Evolutionary conservation across 805 yeast genomes (phyloP), one percentile per base, ranked within the genome.

Genomic region (Pichia sporocuriosa): DNA sequence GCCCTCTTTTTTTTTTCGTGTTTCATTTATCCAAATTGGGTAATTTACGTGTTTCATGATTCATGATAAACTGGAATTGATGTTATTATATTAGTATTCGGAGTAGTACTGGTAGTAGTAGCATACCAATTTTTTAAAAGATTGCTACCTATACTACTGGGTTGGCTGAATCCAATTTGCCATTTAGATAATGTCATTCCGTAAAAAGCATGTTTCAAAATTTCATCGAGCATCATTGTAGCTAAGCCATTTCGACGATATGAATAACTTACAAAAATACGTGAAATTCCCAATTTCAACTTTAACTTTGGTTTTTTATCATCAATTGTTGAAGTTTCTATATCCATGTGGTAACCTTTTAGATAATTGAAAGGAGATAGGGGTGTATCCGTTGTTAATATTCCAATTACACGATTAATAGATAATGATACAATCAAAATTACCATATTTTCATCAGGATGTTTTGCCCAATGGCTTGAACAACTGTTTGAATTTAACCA

Each of bases 131-230:
- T 59, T 29, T 55, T 57, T 0, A 85, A 84, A 20, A 81, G 61
- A 40, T 67, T 64, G 1, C 75, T 74, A 0, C 88, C 88, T 35
- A 70, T 66, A 28, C 66, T 69, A 46, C 84, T 76, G 0, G 87
- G 87, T 55, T 81, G 88, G 30, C 84, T 77, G 72, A 84, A 81
- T 1, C 77, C 82, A 9, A 81, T 52, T 40, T 73, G 68, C 19
- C 48, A 47, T 40, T 56, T 67, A 1, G 59, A 57, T 8, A 79
- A 49, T 0, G 16, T 33, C 37, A 68, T 55, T 0, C 84, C 85
- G 50, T 72, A 73, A 1, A 77, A 57, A 13, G 73, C 59, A 41
- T 73, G 49, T 3, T 53, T 53, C 37, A 67, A 58, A 1, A 77
- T 72, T 3, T 64, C 54, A 6, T 69, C 57, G 7, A 81, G 50